A percentile compares a stretch with the other conserved stretches of the same genome.
Conservation (phyloP, 1,139 yeast species). For the Sugiyamaella novakii region DNA sequence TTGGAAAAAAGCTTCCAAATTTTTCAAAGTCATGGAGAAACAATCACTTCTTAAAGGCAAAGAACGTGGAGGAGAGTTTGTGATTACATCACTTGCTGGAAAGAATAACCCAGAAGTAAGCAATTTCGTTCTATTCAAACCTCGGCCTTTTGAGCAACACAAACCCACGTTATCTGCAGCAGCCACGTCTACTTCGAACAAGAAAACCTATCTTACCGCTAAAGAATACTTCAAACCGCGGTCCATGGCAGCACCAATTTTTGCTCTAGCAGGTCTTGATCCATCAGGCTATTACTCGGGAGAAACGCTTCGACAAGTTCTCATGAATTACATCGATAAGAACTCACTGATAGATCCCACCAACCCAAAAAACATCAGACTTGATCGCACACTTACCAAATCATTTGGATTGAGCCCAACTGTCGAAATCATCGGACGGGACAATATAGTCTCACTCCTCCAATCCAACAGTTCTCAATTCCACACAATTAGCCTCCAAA, state of each 20-base stretch:
- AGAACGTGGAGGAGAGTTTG: slow-evolving; percentile 77
- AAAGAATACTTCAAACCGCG: slow-evolving; percentile 37
- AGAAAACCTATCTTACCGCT: slow-evolving; percentile 17
- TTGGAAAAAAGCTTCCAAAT: slow-evolving; percentile 88
- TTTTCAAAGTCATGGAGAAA: slow-evolving; percentile 82
- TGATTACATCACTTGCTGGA: slow-evolving; percentile 54
- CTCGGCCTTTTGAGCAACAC: slow-evolving; percentile 34
- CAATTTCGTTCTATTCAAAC: slow-evolving; percentile 65
- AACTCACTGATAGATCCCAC: slow-evolving; percentile 55
- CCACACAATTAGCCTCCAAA: slow-evolving; percentile 58
- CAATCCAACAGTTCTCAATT: slow-evolving; percentile 57
- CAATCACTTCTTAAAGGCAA: slow-evolving; percentile 63
- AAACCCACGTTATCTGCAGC: not conserved
- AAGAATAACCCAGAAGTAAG: slow-evolving; percentile 54
- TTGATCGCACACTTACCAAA: slow-evolving; percentile 53
- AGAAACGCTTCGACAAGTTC: slow-evolving; percentile 54
- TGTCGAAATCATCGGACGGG: slow-evolving; percentile 46
- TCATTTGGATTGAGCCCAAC: slow-evolving; percentile 36
- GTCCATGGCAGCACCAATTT: slow-evolving; percentile 42
- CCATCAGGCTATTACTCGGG: slow-evolving; percentile 52
- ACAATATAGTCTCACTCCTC: slow-evolving; percentile 54
- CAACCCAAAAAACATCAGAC: slow-evolving; percentile 50
- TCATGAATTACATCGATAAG: slow-evolving; percentile 58
- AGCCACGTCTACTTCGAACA: not conserved
- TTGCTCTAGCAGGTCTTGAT: slow-evolving; percentile 49